These are phyloP conservation scores for Dothideomycetes sp. DNA, from an alignment of 2,329 filamentous ascomycete genomes.

Conservation along the genomic window DNA sequence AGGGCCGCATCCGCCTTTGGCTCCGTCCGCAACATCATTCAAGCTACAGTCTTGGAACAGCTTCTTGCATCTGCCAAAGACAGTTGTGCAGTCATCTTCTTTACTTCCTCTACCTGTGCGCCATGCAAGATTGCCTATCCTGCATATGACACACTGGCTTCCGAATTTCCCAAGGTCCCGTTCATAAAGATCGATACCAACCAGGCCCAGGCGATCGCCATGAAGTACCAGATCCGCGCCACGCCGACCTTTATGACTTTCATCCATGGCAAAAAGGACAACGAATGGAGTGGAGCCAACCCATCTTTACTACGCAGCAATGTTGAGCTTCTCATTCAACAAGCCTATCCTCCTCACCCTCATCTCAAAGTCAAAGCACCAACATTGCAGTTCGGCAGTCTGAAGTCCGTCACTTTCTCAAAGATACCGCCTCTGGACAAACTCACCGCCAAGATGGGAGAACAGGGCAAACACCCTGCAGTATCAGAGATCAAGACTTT, in stretches of 20 bases:
- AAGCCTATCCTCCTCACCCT: constrained; percentile 64
- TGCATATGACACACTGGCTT: constrained; percentile 67
- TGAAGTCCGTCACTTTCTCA: constrained; percentile 60
- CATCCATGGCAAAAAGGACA: constrained; percentile 61
- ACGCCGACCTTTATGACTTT: constrained; percentile 89
- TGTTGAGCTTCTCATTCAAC: constrained; percentile 61
- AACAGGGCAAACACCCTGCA: constrained; percentile 44
- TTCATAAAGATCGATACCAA: constrained; percentile 79
- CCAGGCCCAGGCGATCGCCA: constrained; percentile 47
- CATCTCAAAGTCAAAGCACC: constrained; percentile 64
- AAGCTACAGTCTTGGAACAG: constrained; percentile 47
- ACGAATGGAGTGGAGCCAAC: constrained; percentile 73
- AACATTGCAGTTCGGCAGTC: constrained; percentile 52
- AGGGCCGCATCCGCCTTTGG: constrained; percentile 18
- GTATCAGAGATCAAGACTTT: constrained; percentile 60
- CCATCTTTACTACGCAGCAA: constrained; percentile 57
- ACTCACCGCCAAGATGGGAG: constrained; percentile 66
- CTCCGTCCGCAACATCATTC: constrained; percentile 51
- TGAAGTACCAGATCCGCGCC: constrained; percentile 56
- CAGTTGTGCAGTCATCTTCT: constrained; percentile 75
- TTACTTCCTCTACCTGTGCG: constrained; percentile 77
- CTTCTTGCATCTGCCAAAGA: constrained; percentile 49
- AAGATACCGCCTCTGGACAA: constrained; percentile 79
- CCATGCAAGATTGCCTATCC: constrained; percentile 80
- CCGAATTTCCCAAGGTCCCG: constrained; percentile 55